phyloP scores from a whole-genome alignment of 2,329 filamentous ascomycete species.

The Lachnellula occidentalis region DNA sequence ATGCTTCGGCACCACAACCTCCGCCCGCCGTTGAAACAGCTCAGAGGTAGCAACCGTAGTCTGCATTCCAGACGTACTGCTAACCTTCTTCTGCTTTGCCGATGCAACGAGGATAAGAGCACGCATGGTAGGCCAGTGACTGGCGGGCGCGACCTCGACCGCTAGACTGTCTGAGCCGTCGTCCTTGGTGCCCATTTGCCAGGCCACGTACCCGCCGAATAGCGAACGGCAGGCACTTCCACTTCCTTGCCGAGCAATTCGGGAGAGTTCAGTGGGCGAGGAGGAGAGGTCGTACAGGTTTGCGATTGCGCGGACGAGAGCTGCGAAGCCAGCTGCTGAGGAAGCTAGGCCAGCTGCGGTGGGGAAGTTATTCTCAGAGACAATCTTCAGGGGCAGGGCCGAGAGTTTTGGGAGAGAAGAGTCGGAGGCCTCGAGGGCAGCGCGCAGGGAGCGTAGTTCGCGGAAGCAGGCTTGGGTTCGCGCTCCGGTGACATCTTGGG shows the following conservation, averaged over 20 bases:
- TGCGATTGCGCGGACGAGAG: slow-evolving; percentile 77
- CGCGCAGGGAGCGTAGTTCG: slow-evolving; percentile 73
- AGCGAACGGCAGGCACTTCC: slow-evolving; percentile 90
- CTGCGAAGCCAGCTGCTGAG: slow-evolving; percentile 64
- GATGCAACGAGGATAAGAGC: slow-evolving; percentile 87
- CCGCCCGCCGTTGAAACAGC: slow-evolving; percentile 75
- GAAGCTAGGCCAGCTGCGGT: slow-evolving; percentile 86
- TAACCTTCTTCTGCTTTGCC: slow-evolving; percentile 92
- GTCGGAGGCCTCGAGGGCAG: slow-evolving; percentile 66
- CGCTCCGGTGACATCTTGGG: slow-evolving; percentile 79
- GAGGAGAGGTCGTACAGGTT: slow-evolving; percentile 84
- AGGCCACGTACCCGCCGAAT: slow-evolving; percentile 94
- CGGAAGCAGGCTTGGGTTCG: slow-evolving; percentile 93
- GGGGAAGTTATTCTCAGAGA: slow-evolving; percentile 98
- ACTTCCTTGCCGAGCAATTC: slow-evolving; percentile 88
- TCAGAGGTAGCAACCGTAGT: slow-evolving; percentile 86
- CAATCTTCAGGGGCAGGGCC: slow-evolving; percentile 70
- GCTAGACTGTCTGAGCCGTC: slow-evolving; percentile 87
- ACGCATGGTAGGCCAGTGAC: slow-evolving; percentile 94
- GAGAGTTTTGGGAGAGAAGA: slow-evolving; percentile 77
- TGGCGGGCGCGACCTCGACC: slow-evolving; percentile 79
- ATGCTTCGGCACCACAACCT: slow-evolving; percentile 70
- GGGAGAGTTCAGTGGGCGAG: slow-evolving; percentile 74
- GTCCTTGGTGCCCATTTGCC: slow-evolving; percentile 69
- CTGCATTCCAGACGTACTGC: slow-evolving; percentile 93